phyloP scores from a whole-genome alignment of 169 alveolate species.

The Theileria luwenshuni region DNA sequence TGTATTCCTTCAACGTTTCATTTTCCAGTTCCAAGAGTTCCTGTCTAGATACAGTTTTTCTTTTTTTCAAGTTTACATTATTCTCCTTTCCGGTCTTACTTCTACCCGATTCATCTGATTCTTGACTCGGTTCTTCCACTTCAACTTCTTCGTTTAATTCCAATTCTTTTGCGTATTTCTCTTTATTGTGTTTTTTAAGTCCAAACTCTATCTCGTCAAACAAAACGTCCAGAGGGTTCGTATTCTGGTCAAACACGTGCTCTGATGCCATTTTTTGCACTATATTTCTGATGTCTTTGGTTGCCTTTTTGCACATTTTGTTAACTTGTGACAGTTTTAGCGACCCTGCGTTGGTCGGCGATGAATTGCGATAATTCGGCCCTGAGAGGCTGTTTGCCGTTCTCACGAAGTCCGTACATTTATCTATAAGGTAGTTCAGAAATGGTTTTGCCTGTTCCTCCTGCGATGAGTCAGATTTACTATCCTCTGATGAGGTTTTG shows the following conservation, averaged over 20 bases:
- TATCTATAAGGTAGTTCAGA: not conserved
- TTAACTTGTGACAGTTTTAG: not conserved
- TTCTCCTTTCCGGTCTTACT: not conserved
- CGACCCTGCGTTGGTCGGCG: not conserved
- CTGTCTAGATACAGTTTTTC: not conserved
- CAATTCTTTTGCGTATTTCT: not conserved
- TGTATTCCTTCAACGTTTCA: conserved; percentile 5
- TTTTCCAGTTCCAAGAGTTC: not conserved
- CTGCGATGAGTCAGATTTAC: not conserved
- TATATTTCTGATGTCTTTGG: not conserved
- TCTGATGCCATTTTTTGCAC: conserved; percentile 5
- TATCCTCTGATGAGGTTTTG: too few species aligned
- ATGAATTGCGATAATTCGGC: not conserved
- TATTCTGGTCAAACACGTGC: conserved; percentile 1
- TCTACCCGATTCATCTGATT: not conserved
- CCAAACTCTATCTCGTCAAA: conserved; percentile 21
- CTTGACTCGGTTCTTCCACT: not conserved
- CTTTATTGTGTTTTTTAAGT: not conserved
- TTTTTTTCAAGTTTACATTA: not conserved
- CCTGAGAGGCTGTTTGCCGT: not conserved
- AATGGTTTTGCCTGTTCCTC: not conserved
- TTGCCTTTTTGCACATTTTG: not conserved
- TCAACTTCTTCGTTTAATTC: not conserved
- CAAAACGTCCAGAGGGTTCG: conserved; percentile 7
- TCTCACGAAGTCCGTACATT: conserved; percentile 15